Evolutionary conservation across 257 asterid genomes (phyloP).

Genomic region (Capsicum rhomboideum): DNA sequence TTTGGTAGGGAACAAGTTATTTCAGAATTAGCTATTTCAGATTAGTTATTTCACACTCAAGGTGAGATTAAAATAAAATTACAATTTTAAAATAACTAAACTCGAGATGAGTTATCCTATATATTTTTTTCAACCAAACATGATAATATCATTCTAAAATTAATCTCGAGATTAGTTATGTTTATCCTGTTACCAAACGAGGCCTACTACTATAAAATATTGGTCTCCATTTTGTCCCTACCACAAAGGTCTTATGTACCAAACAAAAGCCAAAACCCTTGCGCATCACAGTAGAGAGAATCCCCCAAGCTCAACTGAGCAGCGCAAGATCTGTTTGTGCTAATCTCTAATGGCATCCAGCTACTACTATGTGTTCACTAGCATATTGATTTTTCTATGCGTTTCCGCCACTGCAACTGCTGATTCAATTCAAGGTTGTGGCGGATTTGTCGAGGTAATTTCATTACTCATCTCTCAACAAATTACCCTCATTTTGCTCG

Average conservation of each 20-base stretch:
- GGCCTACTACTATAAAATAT: too few relatives aligned
- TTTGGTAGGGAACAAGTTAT: too few relatives aligned
- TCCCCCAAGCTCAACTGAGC: neutral
- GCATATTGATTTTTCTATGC: neutral
- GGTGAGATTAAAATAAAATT: too few relatives aligned
- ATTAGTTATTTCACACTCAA: too few relatives aligned
- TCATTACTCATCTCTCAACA: neutral
- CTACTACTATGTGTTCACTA: neutral
- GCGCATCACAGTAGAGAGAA: neutral
- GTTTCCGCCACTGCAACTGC: slow-evolving; percentile 23
- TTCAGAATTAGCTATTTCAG: too few relatives aligned
- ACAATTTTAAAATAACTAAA: too few relatives aligned
- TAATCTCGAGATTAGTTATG: too few relatives aligned
- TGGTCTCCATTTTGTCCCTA: neutral
- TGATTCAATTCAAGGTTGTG: slow-evolving; percentile 91
- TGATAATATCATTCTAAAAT: too few relatives aligned
- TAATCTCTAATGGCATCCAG: neutral
- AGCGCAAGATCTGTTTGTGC: neutral
- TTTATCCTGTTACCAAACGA: too few relatives aligned
- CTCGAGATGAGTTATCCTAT: too few relatives aligned
- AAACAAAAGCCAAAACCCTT: neutral
- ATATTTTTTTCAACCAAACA: too few relatives aligned
- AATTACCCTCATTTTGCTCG: too few relatives aligned
- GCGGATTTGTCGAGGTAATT: slow-evolving; percentile 90
- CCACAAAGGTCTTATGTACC: neutral